Evolutionary conservation across 148 eudicot genomes (phyloP).

Genomic region (Silene conica): DNA sequence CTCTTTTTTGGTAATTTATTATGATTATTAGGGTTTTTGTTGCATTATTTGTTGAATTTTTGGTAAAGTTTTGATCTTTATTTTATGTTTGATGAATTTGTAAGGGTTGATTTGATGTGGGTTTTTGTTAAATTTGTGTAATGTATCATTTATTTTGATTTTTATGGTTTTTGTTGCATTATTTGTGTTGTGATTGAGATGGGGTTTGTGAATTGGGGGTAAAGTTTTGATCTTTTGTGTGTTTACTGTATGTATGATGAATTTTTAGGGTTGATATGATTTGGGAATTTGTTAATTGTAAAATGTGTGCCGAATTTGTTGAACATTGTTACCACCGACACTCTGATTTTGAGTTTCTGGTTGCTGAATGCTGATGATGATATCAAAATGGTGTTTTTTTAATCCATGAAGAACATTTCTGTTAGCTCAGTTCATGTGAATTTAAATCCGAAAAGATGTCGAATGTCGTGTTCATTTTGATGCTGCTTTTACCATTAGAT

Average conservation of each 20-base stretch:
- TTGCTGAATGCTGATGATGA: not conserved
- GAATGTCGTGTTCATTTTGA: not conserved
- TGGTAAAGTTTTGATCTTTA: slow-evolving; percentile 1
- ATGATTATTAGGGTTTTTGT: not conserved
- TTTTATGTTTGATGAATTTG: not conserved
- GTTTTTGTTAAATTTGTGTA: slow-evolving; percentile 7
- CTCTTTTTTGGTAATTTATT: not conserved
- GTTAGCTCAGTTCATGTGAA: not conserved
- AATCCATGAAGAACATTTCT: not conserved
- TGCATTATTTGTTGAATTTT: not conserved
- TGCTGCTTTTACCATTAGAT: not conserved
- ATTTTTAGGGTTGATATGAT: not conserved
- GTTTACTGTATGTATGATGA: not conserved
- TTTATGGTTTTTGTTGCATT: not conserved
- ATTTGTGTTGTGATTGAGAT: not conserved
- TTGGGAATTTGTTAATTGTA: slow-evolving; percentile 13
- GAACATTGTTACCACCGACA: slow-evolving; percentile 22
- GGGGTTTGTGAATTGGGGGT: not conserved
- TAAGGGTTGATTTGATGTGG: slow-evolving; percentile 2
- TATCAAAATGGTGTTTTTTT: not conserved
- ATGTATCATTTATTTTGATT: not conserved
- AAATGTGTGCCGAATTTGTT: not conserved
- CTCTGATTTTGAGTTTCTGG: slow-evolving; percentile 1
- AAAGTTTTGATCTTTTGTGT: slow-evolving; percentile 4
- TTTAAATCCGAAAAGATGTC: not conserved